Conservation (phyloP, 106 monocot genomes). For the Posidonia australis region DNA sequence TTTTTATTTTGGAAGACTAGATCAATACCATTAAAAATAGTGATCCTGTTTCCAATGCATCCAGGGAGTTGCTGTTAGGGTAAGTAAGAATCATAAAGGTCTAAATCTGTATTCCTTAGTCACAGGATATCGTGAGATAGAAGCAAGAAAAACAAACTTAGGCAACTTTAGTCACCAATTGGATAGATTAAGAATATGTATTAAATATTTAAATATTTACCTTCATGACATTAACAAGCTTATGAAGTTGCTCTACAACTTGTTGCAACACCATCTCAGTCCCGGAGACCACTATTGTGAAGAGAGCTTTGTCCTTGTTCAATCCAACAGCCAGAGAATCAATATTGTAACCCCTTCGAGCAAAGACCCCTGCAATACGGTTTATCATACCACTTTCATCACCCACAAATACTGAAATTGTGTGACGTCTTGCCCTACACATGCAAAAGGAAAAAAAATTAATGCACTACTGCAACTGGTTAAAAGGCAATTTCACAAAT, state of each 20-base stretch:
- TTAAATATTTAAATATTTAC: slow-evolving; percentile 6
- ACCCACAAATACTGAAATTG: slow-evolving; percentile 86
- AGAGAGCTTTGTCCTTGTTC: slow-evolving; percentile 79
- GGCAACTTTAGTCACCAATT: too few species aligned
- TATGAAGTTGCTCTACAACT: slow-evolving; percentile 82
- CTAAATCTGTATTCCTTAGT: too few species aligned
- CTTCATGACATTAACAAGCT: slow-evolving; percentile 82
- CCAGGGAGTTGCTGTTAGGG: too few species aligned
- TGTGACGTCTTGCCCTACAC: slow-evolving; percentile 60
- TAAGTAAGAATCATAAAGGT: too few species aligned
- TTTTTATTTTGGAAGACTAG: too few species aligned
- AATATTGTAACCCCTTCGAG: slow-evolving; percentile 93
- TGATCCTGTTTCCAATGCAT: too few species aligned
- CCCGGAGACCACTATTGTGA: slow-evolving; percentile 84
- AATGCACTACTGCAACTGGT: background rate
- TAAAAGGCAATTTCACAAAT: too few species aligned
- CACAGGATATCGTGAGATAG: too few species aligned
- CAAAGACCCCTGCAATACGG: slow-evolving; percentile 86
- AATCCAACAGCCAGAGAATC: slow-evolving; percentile 88
- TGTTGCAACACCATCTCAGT: slow-evolving; percentile 62
- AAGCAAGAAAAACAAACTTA: too few species aligned
- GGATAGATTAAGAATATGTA: background rate
- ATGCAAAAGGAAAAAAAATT: background rate
- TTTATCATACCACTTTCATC: slow-evolving; percentile 95
- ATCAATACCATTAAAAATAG: too few species aligned